Conservation (phyloP, 2,329 filamentous ascomycete genomes). For the Metarhizium album region DNA sequence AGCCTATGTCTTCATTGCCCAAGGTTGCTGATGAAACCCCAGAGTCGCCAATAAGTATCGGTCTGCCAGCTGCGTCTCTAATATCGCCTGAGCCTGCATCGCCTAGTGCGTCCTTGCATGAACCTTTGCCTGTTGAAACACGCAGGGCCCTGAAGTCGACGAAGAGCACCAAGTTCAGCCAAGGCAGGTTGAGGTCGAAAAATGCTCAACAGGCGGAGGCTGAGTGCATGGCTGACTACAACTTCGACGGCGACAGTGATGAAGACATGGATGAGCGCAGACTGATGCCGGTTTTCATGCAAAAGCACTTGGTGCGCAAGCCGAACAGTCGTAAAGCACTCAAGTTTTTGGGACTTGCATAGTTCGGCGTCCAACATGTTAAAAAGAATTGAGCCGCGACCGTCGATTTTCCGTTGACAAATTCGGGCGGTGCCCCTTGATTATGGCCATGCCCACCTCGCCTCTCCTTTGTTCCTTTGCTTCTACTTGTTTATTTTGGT, state of each 20-base stretch:
- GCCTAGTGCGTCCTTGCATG: constrained; percentile 4
- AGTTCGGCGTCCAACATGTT: constrained; percentile 1
- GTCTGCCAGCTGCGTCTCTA: neutral
- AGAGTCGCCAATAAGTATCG: constrained; percentile 8
- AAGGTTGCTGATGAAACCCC: constrained; percentile 13
- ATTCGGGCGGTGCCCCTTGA: neutral
- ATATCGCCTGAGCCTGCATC: constrained; percentile 2
- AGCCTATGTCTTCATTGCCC: constrained; percentile 21
- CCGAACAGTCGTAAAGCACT: constrained; percentile 40
- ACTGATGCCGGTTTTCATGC: constrained; percentile 40
- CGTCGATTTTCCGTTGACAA: neutral
- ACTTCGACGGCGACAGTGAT: constrained; percentile 28
- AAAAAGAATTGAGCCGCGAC: neutral
- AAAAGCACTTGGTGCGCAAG: constrained; percentile 23
- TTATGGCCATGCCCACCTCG: neutral
- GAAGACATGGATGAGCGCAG: constrained; percentile 38
- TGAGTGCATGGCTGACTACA: constrained; percentile 23
- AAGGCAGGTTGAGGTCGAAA: constrained; percentile 17
- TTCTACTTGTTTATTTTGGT: neutral
- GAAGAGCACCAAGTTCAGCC: constrained; percentile 19
- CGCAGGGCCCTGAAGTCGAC: constrained; percentile 18
- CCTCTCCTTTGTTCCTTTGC: neutral
- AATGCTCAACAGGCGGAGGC: constrained; percentile 13
- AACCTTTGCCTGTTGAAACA: constrained; percentile 11
- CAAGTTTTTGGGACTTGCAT: constrained; percentile 41